Base-by-base conservation (phyloP, 345 rosid species). In the Erodium maritimum region DNA sequence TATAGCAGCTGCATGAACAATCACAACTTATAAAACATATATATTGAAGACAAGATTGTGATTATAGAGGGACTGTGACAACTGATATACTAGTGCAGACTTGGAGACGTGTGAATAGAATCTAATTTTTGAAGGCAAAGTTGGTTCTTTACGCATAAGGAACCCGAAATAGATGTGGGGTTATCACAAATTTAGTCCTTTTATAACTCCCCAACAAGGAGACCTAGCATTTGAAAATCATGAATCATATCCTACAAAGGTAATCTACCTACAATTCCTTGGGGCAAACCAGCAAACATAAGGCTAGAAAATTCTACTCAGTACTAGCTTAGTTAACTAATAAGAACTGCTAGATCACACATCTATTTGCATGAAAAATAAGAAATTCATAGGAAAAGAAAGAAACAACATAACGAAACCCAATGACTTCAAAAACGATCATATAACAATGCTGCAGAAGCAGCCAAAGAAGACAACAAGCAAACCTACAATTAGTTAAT, bases 1-100 rank as follows among this genome's bases (percentile, higher is more conserved):
- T 73, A 93, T 85, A 59, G 99, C 99, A 57, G 91, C 99, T 93
- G 94, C 74, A 86, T 21, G 17, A 42, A 10, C 48, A 42, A 9
- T 42, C 48, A 42, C 48, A 42, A 42, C 48, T 42, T 42, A 42
- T 13, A 42, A 42, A 14, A 14, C 48, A 42, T 10, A 42, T 10
- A 42, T 3, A 3, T 29, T 29, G 34, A 29, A 29, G 34, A 29
- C 8, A n/a, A n/a, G n/a, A n/a, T n/a, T n/a, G n/a, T n/a, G n/a
- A n/a, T n/a, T n/a, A n/a, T 29, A 3, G 8, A 29, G 34, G 34
- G 5, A 29, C 14, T 42, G 12, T 7, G 3, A 7, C 48, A 3
- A 42, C 2, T 13, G 2, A 42, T 14, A 42, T 42, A 2, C 8
- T 42, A 16, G 14, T 13, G 48, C 12, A 42, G 48, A 29, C 5